Percentiles rank a stretch among this genome's conserved stretches.
Evolutionary conservation across 495 filamentous ascomycete genomes (phyloP).

Genomic region (Xylaria scruposa): DNA sequence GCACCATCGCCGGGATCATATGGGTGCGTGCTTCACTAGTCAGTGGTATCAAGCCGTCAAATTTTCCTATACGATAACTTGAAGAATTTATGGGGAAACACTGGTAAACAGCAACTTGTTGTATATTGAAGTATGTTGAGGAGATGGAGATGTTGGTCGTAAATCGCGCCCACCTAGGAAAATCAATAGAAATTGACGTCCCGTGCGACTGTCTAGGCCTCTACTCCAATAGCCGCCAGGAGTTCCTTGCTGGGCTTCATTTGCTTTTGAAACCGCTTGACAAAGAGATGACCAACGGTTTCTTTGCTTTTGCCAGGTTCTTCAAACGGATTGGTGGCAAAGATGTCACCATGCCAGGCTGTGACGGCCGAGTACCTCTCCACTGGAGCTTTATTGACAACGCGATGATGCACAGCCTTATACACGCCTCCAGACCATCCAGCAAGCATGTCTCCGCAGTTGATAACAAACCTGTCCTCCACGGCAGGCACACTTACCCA

Average conservation of each 20-base stretch:
- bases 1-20: too few species aligned
- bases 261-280: slow-evolving; percentile 11
- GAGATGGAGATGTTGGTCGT: neutral
- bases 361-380: slow-evolving; percentile 40
- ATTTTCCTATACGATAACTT: too few species aligned
- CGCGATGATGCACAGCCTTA: slow-evolving; percentile 48
- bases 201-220: neutral
- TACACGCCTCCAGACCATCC: slow-evolving; percentile 46
- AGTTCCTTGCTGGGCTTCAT: neutral
- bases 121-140: neutral
- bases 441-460: slow-evolving; percentile 50
- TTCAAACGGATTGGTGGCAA: slow-evolving; percentile 9
- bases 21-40: too few species aligned
- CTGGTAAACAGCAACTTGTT: neutral
- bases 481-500: slow-evolving; percentile 45
- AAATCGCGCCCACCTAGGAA: neutral
- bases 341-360: slow-evolving; percentile 11
- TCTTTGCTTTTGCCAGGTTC: neutral
- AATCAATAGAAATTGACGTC: neutral
- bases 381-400: slow-evolving; percentile 42
- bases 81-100: too few species aligned
- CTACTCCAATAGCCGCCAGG: slow-evolving; percentile 6
- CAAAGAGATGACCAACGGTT: slow-evolving; percentile 9
- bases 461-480: slow-evolving; percentile 48
- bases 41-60: too few species aligned